Conservation (phyloP, 331 rosid genomes). For the Malus hybrid region DNA sequence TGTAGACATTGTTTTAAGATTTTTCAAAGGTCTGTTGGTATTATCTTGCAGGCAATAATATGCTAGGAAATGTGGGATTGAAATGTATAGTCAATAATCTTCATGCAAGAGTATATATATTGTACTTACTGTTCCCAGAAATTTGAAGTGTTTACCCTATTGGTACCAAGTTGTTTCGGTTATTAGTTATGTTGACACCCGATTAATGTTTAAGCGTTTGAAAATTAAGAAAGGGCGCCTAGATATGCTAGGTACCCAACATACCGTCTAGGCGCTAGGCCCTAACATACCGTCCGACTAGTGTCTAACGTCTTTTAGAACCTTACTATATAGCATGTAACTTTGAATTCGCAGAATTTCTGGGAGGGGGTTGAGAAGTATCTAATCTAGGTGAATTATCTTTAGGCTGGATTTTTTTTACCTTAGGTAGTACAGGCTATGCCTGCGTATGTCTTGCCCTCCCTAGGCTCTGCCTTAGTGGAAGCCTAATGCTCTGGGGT, state of each 20-base stretch:
- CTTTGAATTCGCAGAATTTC: neutral
- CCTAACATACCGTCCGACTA: too few species aligned
- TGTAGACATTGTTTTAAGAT: too few species aligned
- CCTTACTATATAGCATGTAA: too few species aligned
- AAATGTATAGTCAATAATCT: neutral
- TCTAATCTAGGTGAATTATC: neutral
- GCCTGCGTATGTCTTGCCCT: neutral
- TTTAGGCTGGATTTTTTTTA: neutral
- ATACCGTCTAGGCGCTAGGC: too few species aligned
- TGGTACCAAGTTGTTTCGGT: neutral
- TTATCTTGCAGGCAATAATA: neutral
- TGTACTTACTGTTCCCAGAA: neutral
- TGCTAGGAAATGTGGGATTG: neutral
- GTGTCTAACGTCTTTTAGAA: too few species aligned
- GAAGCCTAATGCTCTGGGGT: neutral
- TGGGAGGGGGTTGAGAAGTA: neutral
- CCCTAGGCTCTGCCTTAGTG: neutral
- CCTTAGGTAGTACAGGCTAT: neutral
- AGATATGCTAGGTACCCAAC: too few species aligned
- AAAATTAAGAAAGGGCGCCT: too few species aligned
- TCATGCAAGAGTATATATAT: neutral
- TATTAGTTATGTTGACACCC: neutral
- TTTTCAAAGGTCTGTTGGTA: neutral
- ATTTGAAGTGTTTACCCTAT: neutral
- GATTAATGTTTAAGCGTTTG: too few species aligned